phyloP scores from a whole-genome alignment of 768 basidiomycete species.

The Guyanaporus albipodus region DNA sequence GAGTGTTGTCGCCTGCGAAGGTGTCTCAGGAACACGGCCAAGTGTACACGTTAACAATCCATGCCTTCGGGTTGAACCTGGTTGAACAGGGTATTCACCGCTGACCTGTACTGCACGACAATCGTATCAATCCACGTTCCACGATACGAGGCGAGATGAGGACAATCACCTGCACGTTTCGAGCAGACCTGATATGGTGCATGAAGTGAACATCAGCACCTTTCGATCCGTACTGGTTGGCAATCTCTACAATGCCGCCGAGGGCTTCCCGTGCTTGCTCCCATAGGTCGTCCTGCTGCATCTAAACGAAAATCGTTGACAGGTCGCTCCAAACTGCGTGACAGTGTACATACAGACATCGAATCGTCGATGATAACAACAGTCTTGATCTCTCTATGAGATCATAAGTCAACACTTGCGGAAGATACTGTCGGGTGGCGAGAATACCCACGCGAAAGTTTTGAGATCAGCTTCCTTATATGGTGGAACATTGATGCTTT shows the following conservation, averaged over 20 bases:
- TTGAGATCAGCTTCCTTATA: conserved; percentile 21
- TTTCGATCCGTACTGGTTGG: conserved; percentile 34
- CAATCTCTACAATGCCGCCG: conserved; percentile 37
- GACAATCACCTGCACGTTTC: conserved; percentile 22
- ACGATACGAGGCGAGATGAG: not conserved
- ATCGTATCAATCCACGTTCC: not conserved
- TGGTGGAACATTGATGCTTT: conserved; percentile 1
- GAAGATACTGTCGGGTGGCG: not conserved
- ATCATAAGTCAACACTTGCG: conserved; percentile 2
- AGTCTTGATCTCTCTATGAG: conserved; percentile 37
- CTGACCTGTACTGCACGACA: conserved; percentile 17
- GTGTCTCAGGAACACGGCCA: not conserved
- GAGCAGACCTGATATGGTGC: conserved; percentile 34
- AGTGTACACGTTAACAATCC: not conserved
- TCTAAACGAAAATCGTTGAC: conserved; percentile 22
- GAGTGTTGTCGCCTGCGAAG: conserved; percentile 33
- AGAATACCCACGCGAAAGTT: conserved; percentile 26
- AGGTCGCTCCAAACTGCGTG: not conserved
- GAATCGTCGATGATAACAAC: conserved; percentile 42
- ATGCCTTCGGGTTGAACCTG: conserved; percentile 22
- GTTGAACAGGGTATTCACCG: conserved; percentile 26
- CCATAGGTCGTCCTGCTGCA: conserved; percentile 41
- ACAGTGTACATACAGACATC: conserved; percentile 27
- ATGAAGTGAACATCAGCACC: conserved; percentile 44
- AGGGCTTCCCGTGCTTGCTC: conserved; percentile 38